These are phyloP conservation scores for Aspergillus alliaceus DNA, from an alignment of 2,329 filamentous ascomycete species.

Conservation along the genomic window DNA sequence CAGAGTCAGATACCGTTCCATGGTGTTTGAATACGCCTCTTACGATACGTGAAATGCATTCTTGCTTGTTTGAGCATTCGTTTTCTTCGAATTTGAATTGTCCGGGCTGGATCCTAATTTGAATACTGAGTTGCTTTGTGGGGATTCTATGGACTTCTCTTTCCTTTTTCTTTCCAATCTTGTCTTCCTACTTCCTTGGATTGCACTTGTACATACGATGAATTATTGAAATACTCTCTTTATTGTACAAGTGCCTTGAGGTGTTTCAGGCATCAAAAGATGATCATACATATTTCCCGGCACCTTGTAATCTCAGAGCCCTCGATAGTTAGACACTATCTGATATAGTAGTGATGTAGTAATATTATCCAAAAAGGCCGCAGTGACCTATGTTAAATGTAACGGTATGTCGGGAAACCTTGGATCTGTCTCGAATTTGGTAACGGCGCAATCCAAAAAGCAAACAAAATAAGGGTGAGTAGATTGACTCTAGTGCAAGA, in stretches of 20 bases:
- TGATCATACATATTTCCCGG: neutral
- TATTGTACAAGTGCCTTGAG: neutral
- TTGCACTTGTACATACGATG: neutral
- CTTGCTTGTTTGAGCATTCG: neutral
- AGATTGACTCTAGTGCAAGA: neutral
- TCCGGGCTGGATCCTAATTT: conserved; percentile 5
- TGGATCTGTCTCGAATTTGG: neutral
- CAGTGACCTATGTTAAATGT: neutral
- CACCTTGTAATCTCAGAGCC: neutral
- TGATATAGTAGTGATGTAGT: neutral
- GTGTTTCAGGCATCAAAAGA: neutral
- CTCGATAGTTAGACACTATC: neutral
- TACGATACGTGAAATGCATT: conserved; percentile 6
- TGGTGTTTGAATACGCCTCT: neutral
- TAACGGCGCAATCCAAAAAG: no score
- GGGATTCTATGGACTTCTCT: neutral
- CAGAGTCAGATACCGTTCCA: neutral
- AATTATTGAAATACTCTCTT: neutral
- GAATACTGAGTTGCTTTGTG: neutral
- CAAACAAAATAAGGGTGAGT: neutral
- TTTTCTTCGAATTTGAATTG: neutral
- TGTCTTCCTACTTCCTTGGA: conserved; percentile 1
- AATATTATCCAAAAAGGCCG: neutral
- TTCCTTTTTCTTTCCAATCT: neutral
- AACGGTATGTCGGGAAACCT: neutral